Base-by-base conservation (phyloP, 352 stramenopile species). In the Salisapilia sapeloensis region DNA sequence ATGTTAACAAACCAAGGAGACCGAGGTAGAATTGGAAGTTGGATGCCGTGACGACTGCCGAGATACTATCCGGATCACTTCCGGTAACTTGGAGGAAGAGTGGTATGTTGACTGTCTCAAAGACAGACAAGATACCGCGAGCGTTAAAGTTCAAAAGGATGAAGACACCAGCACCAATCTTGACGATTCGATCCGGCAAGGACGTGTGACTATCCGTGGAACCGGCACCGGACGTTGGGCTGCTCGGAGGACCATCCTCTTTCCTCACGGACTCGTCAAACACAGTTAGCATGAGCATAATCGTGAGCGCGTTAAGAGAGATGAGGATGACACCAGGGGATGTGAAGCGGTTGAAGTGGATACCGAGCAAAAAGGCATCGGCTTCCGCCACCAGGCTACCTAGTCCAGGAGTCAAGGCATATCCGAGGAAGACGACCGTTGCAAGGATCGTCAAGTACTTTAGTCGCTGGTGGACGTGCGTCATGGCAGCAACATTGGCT, bases 1-100 rank as follows among this genome's bases (percentile, higher is more conserved):
- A 87, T 17, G 64, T 62, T 7, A 84, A 34, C 7, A 87, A 44
- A 0, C 71, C 71, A n/a, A 87, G 41, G 18, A 82, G 27, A 13
- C 71, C 71, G 11, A 84, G 35, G 34, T 83, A 78, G 29, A 87
- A 83, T 48, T 87, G 71, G 40, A 84, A 87, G 31, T 79, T 81
- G 30, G 71, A 83, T 2, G 71, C 67, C n/a, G 54, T 48, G 15
- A 78, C 50, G 14, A 87, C 63, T 5, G 67, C 53, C 7, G 33
- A 43, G 10, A 61, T 49, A 33, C 56, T 77, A 11, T 53, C 38
- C 1, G 67, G 65, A 13, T 77, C 64, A 31, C 62, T 63, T 12
- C 61, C 58, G 17, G 64, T 82, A 18, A 76, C 63, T 36, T 74
- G 41, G 21, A 87, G 43, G 32, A 82, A 84, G 2, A 87, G 32